Base-by-base conservation (phyloP, 768 basidiomycete species). In the Tulasnella sp. region DNA sequence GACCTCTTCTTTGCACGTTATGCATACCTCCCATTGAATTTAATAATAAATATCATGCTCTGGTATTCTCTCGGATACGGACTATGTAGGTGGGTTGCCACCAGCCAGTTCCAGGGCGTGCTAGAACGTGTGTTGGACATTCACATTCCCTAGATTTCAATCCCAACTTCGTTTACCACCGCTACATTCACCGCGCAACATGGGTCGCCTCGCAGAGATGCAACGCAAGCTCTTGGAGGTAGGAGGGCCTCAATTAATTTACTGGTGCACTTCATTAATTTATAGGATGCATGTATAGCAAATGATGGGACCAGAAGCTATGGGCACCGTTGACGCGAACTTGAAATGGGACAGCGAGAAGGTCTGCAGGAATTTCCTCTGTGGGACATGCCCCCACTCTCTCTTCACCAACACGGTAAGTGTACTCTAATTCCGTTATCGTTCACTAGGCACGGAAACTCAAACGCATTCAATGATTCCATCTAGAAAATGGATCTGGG, bases 261-360 rank as follows among this genome's bases (percentile, higher is more conserved):
- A 26, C 23, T 30, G 34, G n/a, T n/a, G n/a, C n/a, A n/a, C n/a
- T 11, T 13, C 29, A n/a, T 26, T 29, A 30, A 26, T 56, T 1
- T 23, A 21, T 43, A 15, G 7, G 15, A 41, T 23, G 52, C 61
- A 62, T 27, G 53, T 64, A 53, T 65, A 96, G 94, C 94, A 96
- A 94, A 96, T 95, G 92, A 97, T 97, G 94, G 95, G 92, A n/a
- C 88, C 95, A 48, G 95, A 99, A 75, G 93, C 96, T 19, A 95
- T 99, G 91, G 96, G 96, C 67, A 85, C 93, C 45, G 84, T 88
- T 47, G 91, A 89, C 66, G 85, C 86, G 65, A 94, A 97, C 74
- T 77, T 96, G 61, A 83, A 85, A 64, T 94, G 93, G 88, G 85
- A 83, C 30, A 90, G 94, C 73, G 93, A 95, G 67, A 97, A 97